A percentile compares a stretch with the other conserved stretches of the same genome.
Conservation (phyloP, 2,329 filamentous ascomycete genomes). For the Stachybotrys chartarum region DNA sequence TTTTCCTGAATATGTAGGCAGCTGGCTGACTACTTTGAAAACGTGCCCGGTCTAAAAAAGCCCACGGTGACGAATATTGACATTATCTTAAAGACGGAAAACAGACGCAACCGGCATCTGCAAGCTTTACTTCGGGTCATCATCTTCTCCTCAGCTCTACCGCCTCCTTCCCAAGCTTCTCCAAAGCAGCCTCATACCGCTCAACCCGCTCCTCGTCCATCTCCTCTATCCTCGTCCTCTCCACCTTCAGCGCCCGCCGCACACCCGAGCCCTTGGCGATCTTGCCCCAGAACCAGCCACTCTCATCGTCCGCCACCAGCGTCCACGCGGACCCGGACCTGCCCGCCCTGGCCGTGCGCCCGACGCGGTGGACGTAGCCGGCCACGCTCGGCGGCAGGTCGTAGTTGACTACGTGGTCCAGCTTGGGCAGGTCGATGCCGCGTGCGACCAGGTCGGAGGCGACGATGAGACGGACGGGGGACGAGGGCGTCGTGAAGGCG, state of each 20-base stretch:
- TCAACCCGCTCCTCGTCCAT: conserved; percentile 40
- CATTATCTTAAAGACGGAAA: no score
- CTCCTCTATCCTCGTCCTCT: conserved; percentile 37
- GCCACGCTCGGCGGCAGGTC: conserved; percentile 77
- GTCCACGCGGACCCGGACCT: conserved; percentile 76
- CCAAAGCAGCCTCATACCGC: conserved; percentile 50
- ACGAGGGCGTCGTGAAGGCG: conserved; percentile 60
- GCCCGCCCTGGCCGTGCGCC: conserved; percentile 80
- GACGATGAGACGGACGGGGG: conserved; percentile 66
- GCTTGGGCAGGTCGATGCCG: conserved; percentile 72
- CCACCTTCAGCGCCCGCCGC: conserved; percentile 35
- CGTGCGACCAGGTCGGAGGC: conserved; percentile 91
- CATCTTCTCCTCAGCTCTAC: conserved; percentile 18
- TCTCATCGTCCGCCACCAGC: conserved; percentile 73
- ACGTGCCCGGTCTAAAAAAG: no score
- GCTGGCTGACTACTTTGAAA: no score
- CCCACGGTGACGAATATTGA: no score
- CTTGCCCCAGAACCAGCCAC: conserved; percentile 85
- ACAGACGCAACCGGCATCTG: no score
- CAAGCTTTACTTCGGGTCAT: conserved; percentile 1
- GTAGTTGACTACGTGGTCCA: conserved; percentile 89
- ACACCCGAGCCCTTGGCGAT: conserved; percentile 56
- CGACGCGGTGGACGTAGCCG: conserved; percentile 86
- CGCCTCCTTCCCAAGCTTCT: conserved; percentile 56
- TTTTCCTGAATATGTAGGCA: no score